Base-by-base conservation (phyloP, 1,284 basidiomycete genomes). In the Ceratobasidium sp. region DNA sequence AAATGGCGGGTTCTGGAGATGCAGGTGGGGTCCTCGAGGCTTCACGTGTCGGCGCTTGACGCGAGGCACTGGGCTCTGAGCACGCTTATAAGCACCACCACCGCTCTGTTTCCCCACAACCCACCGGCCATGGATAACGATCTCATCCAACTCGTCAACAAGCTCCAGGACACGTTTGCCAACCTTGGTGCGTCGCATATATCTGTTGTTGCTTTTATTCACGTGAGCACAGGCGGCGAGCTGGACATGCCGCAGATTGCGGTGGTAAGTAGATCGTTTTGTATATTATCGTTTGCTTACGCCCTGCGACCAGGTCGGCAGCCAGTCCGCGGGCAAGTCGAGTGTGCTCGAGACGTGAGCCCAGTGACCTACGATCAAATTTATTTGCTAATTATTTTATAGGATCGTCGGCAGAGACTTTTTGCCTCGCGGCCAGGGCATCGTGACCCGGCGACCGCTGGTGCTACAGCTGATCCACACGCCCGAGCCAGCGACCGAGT, bases 361-460 rank as follows among this genome's bases (percentile, higher is more conserved):
- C 31, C 27, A 20, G 17, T 42, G 34, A 43, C 13, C 47, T 31
- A 17, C 42, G 47, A 22, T 64, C 58, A 45, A 55, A 34, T 55
- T 27, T 49, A 31, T 29, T 40, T 43, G 35, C 49, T 68, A 54
- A 34, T 42, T 25, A 53, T 27, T 29, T 64, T 27, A 34, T 74
- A 95, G 92, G 54, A 96, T 98, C 75, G 96, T 98, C 71, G 95
- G 94, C 57, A 86, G 90, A 73, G 96, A 98, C 81, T 99, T 99
- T 78, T 87, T 99, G 55, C 96, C 96, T 22, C 89, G 96, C 56
- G 93, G 93, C 17, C 86, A 87, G 76, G 96, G 96, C 60, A 99
- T 99, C 74, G 95, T 99, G 58, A 99, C 96, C 29, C 88, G 96
- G 68, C 85, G 96, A 72, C 96, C 96, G 1, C 89, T 99, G 69